Evolutionary conservation across 1,139 yeast species (phyloP), one percentile per base, ranked within the genome.

Genomic region (Pichia sp.): DNA sequence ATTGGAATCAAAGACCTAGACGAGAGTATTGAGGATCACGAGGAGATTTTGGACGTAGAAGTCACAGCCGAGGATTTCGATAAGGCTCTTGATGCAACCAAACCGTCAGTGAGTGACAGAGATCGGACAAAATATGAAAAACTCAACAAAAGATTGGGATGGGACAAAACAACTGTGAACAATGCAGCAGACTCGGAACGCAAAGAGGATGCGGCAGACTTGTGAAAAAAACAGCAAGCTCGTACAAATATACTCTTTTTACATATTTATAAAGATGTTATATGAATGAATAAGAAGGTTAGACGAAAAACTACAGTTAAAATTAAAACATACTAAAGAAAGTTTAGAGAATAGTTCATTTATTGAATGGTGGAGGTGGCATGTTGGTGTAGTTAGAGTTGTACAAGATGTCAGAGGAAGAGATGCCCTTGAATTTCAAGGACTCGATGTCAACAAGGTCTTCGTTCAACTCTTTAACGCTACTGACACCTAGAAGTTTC

Each of bases 101-200:
- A 85, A 56, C 98, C 99, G 1, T 87, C 96, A 68, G 99, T 93
- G 3, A 84, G 90, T 60, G 97, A 90, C 63, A 75, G 75, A 57
- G 99, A 93, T 63, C 79, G 98, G 57, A 65, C 73, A 39, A 87
- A 85, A 62, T 93, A 93, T 65, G 95, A 87, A 56, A 69, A 61
- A 44, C 54, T 67, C 44, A 68, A 67, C 42, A 65, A 59, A 52
- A 55, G 70, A 46, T 51, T 67, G 51, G 70, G 70, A 3, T 67
- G 70, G 70, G 65, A 65, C 48, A 66, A 61, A 50, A 58, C 70
- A 4, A 60, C 52, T 3, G 49, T 31, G 36, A 31, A n/a, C 22
- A 52, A 46, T 21, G 16, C 50, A 6, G 18, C 42, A 22, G 48
- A 48, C 5, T 28, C 48, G 13, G 43, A 50, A 16, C 46, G 52